Evolutionary conservation across 768 basidiomycete species (phyloP).

Genomic region (Cyclocybe cylindracea): DNA sequence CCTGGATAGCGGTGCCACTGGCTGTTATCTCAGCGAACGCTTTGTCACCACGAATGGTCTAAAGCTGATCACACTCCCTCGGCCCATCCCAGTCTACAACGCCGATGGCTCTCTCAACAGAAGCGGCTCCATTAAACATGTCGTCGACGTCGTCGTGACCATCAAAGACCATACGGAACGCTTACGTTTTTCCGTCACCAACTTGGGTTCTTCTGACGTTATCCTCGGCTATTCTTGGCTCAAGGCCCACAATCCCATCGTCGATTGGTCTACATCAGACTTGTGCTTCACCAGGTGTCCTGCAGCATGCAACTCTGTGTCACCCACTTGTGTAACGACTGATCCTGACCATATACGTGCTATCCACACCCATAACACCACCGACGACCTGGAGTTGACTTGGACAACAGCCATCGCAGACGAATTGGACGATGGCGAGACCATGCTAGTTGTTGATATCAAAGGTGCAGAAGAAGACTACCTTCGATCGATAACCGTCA

Average conservation of each 20-base stretch:
- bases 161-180: too few species aligned
- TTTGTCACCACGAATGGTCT: neutral
- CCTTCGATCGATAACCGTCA: too few species aligned
- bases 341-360: too few species aligned
- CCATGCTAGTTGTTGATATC: too few species aligned
- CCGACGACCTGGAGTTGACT: too few species aligned
- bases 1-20: conserved; percentile 12
- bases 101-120: conserved; percentile 15
- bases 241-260: conserved; percentile 15
- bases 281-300: neutral
- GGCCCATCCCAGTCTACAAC: conserved; percentile 10
- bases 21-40: neutral
- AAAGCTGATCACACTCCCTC: neutral
- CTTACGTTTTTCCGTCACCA: conserved; percentile 10
- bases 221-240: conserved; percentile 23
- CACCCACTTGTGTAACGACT: neutral
- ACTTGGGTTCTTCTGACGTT: conserved; percentile 8
- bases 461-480: too few species aligned
- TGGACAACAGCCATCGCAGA: too few species aligned
- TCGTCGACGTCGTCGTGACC: conserved; percentile 3
- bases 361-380: too few species aligned
- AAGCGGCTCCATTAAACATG: conserved; percentile 10
- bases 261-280: conserved; percentile 17
- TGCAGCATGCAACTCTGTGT: conserved; percentile 4
- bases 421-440: too few species aligned